These are phyloP conservation scores for Penicillium silybi DNA, from an alignment of 495 filamentous ascomycete species.

Conservation along the genomic window DNA sequence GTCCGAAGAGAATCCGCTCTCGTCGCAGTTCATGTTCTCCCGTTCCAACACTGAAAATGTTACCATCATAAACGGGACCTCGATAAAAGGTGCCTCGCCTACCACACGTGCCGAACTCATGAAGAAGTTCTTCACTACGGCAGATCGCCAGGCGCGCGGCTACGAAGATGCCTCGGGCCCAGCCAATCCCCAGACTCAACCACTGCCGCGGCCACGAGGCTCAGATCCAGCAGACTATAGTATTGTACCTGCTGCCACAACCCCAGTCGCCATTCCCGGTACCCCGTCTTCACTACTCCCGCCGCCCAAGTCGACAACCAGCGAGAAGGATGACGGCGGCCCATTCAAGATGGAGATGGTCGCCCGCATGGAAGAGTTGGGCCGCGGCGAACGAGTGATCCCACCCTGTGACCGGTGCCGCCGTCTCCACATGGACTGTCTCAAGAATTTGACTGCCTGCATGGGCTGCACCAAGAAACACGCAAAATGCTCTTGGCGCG, in stretches of 20 bases:
- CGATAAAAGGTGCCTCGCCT: slow-evolving; percentile 50
- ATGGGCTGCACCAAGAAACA: slow-evolving; percentile 86
- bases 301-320: slow-evolving; percentile 44
- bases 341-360: slow-evolving; percentile 65
- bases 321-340: slow-evolving; percentile 56
- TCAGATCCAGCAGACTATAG: slow-evolving; percentile 39
- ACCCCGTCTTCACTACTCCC: slow-evolving; percentile 49
- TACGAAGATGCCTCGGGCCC: slow-evolving; percentile 29
- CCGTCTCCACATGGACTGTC: slow-evolving; percentile 71
- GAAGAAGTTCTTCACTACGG: slow-evolving; percentile 56
- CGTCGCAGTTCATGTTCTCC: slow-evolving; percentile 41
- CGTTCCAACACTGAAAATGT: slow-evolving; percentile 44
- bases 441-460: slow-evolving; percentile 82
- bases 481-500: slow-evolving; percentile 78
- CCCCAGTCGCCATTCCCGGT: slow-evolving; percentile 48
- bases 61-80: slow-evolving; percentile 48
- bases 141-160: slow-evolving; percentile 44
- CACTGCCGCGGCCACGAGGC: slow-evolving; percentile 31
- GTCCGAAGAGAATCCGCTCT: slow-evolving; percentile 30
- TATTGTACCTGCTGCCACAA: slow-evolving; percentile 31
- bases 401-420: slow-evolving; percentile 84
- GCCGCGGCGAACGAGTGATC: slow-evolving; percentile 64
- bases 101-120: slow-evolving; percentile 50
- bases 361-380: slow-evolving; percentile 68
- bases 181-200: slow-evolving; percentile 21